phyloP scores from a whole-genome alignment of 148 eudicot genomes.

The Chenopodium formosanum region DNA sequence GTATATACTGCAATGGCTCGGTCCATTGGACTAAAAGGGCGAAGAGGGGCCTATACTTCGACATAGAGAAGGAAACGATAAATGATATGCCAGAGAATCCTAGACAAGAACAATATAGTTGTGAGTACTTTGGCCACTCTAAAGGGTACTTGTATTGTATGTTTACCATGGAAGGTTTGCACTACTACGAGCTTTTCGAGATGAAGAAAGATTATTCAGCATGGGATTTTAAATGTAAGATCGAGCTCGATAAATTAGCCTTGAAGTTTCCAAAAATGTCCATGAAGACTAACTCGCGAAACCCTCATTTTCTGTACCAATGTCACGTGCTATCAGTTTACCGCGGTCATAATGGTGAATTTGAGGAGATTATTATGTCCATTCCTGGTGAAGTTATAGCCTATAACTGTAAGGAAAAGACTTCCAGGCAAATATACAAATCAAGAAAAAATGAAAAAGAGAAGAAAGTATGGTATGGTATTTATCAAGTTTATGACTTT shows the following conservation, averaged over 20 bases:
- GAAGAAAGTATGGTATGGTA: conserved; percentile 20
- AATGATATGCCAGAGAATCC: conserved; percentile 19
- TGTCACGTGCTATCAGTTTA: conserved; percentile 24
- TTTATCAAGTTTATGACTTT: conserved; percentile 18
- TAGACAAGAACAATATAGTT: conserved; percentile 22
- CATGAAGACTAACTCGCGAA: conserved; percentile 7
- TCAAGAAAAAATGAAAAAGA: conserved; percentile 10
- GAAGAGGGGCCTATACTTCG: conserved; percentile 6
- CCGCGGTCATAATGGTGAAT: conserved; percentile 5
- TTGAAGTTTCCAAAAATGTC: neutral
- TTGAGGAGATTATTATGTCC: conserved; percentile 21
- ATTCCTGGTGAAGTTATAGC: conserved; percentile 27
- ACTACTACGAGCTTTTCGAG: conserved; percentile 23
- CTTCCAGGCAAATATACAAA: conserved; percentile 15
- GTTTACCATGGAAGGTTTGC: conserved; percentile 25
- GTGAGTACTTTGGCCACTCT: conserved; percentile 28
- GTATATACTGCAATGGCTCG: conserved; percentile 18
- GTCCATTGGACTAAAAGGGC: conserved; percentile 27
- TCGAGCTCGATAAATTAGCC: conserved; percentile 7
- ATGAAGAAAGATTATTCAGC: conserved; percentile 24
- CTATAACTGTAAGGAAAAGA: conserved; percentile 24
- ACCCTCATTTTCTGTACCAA: conserved; percentile 10
- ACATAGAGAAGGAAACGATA: conserved; percentile 8
- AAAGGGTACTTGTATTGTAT: conserved; percentile 18
- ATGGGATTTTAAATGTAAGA: conserved; percentile 13